Base-by-base conservation (phyloP, 2,329 filamentous ascomycete genomes). In the Apiospora hydei region DNA sequence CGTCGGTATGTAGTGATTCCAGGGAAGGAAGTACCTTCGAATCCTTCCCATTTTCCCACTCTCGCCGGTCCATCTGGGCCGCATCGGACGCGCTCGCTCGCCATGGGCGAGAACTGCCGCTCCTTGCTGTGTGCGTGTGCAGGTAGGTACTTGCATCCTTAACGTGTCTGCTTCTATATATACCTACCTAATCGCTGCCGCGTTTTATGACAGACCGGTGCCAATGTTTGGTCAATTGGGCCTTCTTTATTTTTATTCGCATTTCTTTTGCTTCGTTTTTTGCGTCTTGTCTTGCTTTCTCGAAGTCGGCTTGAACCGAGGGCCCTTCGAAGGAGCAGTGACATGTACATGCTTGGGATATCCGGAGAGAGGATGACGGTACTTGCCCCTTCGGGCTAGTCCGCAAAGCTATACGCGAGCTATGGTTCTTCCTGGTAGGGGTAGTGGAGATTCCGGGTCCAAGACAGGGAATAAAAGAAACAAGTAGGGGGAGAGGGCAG, bases 391-490 rank as follows among this genome's bases (percentile, higher is more conserved):
- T 64, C 34, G 21, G 57, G 57, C 57, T 64, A 64, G 57, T 64
- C 10, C 30, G 8, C 26, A 14, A 0, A 14, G 34, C 18, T 64
- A 34, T 10, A 64, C 34, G 57, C 57, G 34, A 41, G 57, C 18
- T 64, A 41, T 64, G 57, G 57, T 64, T 64, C 57, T n/a, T 64
- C 53, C 30, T 64, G 57, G 57, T 41, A 64, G 57, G 30, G 57
- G 57, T 64, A 64, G 57, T 64, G 57, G 57, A 64, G 57, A 64
- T 64, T n/a, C 34, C 21, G 57, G 34, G 57, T 64, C 51, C 57
- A 41, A 64, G 57, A 64, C 57, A 64, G 57, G 57, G 57, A 41
- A 41, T 34, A 64, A 64, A 64, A 64, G 57, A 64, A 64, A 64
- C 57, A 64, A 64, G 57, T 38, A 64, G 57, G 57, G 53, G 57